Evolutionary conservation across 2,329 filamentous ascomycete genomes (phyloP).

Genomic region (Pseudogymnoascus sp.): DNA sequence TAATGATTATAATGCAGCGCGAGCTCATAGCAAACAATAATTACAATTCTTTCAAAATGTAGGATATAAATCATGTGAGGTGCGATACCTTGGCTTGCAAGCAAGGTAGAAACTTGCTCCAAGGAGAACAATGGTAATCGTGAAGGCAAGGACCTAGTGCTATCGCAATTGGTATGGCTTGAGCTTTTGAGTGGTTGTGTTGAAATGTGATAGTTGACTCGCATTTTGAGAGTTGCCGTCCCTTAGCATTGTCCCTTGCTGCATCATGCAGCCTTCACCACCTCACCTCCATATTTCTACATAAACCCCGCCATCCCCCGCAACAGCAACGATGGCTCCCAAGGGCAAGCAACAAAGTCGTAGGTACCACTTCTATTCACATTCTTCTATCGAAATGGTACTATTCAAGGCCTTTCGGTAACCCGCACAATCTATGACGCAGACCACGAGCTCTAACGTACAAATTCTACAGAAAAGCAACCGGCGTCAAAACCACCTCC

Average conservation of each 20-base stretch:
- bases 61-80: not conserved
- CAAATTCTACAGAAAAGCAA: constrained; percentile 10
- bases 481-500: constrained; percentile 9
- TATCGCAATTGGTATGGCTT: not conserved
- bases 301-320: constrained; percentile 13
- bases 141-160: not conserved
- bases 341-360: constrained; percentile 19
- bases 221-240: not conserved
- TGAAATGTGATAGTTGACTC: not conserved
- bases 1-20: not conserved
- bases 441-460: not conserved
- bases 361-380: constrained; percentile 12
- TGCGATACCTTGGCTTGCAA: not conserved
- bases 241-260: not conserved
- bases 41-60: not conserved
- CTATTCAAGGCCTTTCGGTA: not conserved
- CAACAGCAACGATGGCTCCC: constrained; percentile 21
- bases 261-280: not conserved
- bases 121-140: not conserved
- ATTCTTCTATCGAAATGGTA: not conserved
- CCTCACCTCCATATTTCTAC: not conserved
- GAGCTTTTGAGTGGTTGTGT: not conserved
- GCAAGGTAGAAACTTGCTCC: not conserved
- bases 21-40: not conserved
- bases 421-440: not conserved